Base-by-base conservation (phyloP, 306 rosid species). In the Aeschynomene evenia region DNA sequence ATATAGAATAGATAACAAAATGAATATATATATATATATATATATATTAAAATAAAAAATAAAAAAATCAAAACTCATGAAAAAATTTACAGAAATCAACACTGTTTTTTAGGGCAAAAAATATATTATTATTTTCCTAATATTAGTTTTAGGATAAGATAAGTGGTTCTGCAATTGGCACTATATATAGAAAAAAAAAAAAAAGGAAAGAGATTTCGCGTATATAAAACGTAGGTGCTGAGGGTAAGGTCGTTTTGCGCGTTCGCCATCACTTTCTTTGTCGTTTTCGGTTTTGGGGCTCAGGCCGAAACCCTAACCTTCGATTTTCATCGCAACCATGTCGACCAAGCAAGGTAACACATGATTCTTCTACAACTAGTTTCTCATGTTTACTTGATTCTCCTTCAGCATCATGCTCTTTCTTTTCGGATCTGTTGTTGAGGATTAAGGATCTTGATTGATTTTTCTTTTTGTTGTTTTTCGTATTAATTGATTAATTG, bases 341-440 rank as follows among this genome's bases (percentile, higher is more conserved):
- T 92, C 98, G 71, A 71, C 91, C 86, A 89, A 89, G 81, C 95
- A 87, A 87, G 98, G 98, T 92, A 52, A 7, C 42, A 0, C 12
- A 40, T 64, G 1, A 29, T 49, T 66, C 54, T 58, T 53, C 77
- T 11, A 4, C 42, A 29, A 28, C 28, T n/a, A 2, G 28, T 53
- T 72, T 70, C 26, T 24, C 6, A 2, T 19, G 6, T 57, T 77
- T 72, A 29, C 12, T 57, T 66, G 7, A 45, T 62, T 65, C 11
- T 39, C 16, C 3, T 4, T 6, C 14, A 40, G 0, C 49, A 19
- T 45, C 8, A 7, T 1, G 0, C n/a, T 42, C 39, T 3, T 15
- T 36, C 15, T 10, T 8, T 43, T 56, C 55, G 16, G 70, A 54
- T 68, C 82, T 74, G 52, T 23, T 49, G 0, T 23, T 18, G 3